These are phyloP conservation scores for Colletotrichum phormii DNA, from an alignment of 2,329 filamentous ascomycete genomes.

Conservation along the genomic window DNA sequence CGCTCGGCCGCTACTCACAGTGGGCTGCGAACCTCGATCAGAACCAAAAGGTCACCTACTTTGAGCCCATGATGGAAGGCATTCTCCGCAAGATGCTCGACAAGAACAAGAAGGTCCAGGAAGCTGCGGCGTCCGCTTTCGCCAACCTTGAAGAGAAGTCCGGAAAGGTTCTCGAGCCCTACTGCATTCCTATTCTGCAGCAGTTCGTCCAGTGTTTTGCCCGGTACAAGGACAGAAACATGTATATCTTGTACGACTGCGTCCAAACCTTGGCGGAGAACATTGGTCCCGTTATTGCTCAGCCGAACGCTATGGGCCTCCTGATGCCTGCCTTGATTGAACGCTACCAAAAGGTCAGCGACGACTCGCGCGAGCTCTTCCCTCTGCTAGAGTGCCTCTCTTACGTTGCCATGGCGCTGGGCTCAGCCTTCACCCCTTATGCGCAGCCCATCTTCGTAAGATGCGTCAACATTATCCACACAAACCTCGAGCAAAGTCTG, in stretches of 20 bases:
- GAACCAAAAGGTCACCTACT: constrained; percentile 78
- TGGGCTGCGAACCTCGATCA: constrained; percentile 87
- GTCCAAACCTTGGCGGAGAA: constrained; percentile 96
- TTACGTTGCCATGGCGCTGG: constrained; percentile 90
- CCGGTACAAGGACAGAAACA: constrained; percentile 98
- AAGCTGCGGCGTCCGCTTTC: constrained; percentile 95
- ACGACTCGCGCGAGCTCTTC: constrained; percentile 93
- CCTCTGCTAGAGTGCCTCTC: constrained; percentile 96
- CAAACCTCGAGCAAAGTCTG: constrained; percentile 86
- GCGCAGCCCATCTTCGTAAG: constrained; percentile 87
- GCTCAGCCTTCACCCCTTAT: constrained; percentile 84
- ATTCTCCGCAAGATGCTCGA: constrained; percentile 96
- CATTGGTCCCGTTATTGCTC: constrained; percentile 84
- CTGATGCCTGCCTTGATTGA: constrained; percentile 94
- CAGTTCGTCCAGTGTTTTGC: constrained; percentile 94
- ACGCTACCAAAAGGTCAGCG: constrained; percentile 86
- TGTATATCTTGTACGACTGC: constrained; percentile 98
- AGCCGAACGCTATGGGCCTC: constrained; percentile 81
- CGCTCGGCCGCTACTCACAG: constrained; percentile 89
- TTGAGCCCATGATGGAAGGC: constrained; percentile 97
- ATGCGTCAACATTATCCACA: constrained; percentile 91
- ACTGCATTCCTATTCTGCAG: constrained; percentile 88
- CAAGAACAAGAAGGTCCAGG: constrained; percentile 97
- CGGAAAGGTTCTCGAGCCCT: constrained; percentile 82
- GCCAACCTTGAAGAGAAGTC: constrained; percentile 96